Percentiles rank a stretch among this genome's conserved stretches.
These are phyloP conservation scores for Clarireedia hainanense DNA, from an alignment of 2,329 filamentous ascomycete genomes.

Conservation along the genomic window DNA sequence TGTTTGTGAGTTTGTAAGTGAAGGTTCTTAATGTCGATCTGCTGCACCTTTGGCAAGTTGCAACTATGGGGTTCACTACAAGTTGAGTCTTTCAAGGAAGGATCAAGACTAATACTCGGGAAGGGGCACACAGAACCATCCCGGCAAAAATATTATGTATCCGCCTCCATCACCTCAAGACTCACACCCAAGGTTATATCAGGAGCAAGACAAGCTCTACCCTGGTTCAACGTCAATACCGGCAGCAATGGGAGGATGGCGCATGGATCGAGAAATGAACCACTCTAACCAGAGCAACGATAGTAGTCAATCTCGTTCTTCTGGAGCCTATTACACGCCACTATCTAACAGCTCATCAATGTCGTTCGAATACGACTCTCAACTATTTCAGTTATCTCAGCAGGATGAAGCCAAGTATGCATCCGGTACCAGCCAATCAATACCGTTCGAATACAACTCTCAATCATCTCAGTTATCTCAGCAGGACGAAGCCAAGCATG, in stretches of 20 bases:
- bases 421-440: neutral
- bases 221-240: neutral
- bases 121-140: slow-evolving; percentile 4
- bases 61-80: neutral
- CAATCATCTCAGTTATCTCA: neutral
- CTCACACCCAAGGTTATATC: neutral
- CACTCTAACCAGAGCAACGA: slow-evolving; percentile 6
- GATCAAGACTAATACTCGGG: slow-evolving; percentile 5
- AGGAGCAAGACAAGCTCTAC: neutral
- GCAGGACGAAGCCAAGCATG: neutral
- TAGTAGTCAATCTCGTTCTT: slow-evolving; percentile 8
- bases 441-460: neutral
- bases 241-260: neutral
- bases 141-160: slow-evolving; percentile 1
- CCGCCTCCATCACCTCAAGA: neutral
- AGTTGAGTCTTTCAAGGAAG: neutral
- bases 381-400: neutral
- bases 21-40: neutral
- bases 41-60: neutral
- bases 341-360: neutral
- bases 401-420: neutral
- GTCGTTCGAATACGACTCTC: neutral
- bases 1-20: neutral
- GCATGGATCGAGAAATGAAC: slow-evolving; percentile 4
- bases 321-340: neutral